Conservation (phyloP, 1,139 yeast species). For the Taphrina pruni region DNA sequence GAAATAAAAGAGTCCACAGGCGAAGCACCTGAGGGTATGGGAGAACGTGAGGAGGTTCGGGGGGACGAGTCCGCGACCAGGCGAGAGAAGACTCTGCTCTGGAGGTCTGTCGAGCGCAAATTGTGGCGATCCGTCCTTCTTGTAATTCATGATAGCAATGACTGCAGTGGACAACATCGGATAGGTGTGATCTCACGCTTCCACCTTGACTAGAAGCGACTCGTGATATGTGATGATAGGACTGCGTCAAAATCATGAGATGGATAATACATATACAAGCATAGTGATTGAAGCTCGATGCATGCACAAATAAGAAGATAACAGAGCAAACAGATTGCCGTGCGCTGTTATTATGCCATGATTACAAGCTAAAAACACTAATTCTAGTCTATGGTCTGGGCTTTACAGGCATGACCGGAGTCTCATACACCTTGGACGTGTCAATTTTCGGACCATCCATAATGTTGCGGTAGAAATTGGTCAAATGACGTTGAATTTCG, state of each 20-base stretch:
- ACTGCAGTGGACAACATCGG: not conserved
- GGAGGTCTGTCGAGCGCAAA: not conserved
- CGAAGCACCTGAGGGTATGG: too few species aligned
- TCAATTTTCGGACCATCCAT: not conserved
- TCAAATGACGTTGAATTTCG: not conserved
- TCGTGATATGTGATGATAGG: not conserved
- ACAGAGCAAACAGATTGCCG: too few species aligned
- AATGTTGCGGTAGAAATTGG: constrained; percentile 6
- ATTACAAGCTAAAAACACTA: too few species aligned
- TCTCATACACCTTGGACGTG: not conserved
- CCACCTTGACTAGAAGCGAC: not conserved
- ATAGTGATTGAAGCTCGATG: too few species aligned
- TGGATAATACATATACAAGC: too few species aligned
- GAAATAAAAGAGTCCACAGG: too few species aligned
- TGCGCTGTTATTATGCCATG: too few species aligned
- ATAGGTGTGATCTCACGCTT: not conserved
- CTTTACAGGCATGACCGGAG: not conserved
- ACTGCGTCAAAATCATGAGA: not conserved
- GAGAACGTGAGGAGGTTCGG: not conserved
- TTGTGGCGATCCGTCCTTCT: not conserved
- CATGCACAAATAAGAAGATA: too few species aligned
- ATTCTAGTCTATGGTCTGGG: not conserved
- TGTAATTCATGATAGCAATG: not conserved
- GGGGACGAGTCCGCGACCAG: not conserved
- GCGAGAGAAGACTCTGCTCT: not conserved